These are phyloP conservation scores for Candida verbasci DNA, from an alignment of 805 yeast genomes.

Conservation along the genomic window DNA sequence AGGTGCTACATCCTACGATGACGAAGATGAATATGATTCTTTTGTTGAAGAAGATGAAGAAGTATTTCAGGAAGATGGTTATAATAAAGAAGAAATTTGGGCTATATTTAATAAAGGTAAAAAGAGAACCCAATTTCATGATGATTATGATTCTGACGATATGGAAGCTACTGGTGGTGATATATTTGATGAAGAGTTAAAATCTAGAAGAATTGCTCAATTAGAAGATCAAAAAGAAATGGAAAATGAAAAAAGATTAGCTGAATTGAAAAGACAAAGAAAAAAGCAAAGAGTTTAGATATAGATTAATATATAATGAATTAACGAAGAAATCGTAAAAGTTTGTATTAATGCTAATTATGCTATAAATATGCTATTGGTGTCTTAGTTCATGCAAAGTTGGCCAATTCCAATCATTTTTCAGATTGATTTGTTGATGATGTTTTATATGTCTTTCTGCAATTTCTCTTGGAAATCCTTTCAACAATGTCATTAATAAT, in stretches of 20 bases:
- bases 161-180: constrained; percentile 97
- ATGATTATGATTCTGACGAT: constrained; percentile 51
- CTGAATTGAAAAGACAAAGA: constrained; percentile 21
- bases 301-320: not conserved
- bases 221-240: constrained; percentile 74
- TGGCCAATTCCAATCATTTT: constrained; percentile 34
- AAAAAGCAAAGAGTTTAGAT: constrained; percentile 1
- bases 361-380: too few species aligned
- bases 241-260: constrained; percentile 47
- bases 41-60: constrained; percentile 14
- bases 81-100: constrained; percentile 88
- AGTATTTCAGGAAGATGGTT: constrained; percentile 23
- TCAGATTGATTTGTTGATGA: constrained; percentile 10
- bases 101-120: constrained; percentile 69
- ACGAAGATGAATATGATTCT: constrained; percentile 4
- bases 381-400: constrained; percentile 12
- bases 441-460: constrained; percentile 37
- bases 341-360: too few species aligned
- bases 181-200: constrained; percentile 74
- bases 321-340: not conserved
- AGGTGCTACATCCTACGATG: not conserved
- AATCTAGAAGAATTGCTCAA: constrained; percentile 64
- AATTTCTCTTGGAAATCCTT: constrained; percentile 31
- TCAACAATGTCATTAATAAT: constrained; percentile 37
- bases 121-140: constrained; percentile 41